Evolutionary conservation across 148 eudicot genomes (phyloP).

Genomic region (Spergularia marina): DNA sequence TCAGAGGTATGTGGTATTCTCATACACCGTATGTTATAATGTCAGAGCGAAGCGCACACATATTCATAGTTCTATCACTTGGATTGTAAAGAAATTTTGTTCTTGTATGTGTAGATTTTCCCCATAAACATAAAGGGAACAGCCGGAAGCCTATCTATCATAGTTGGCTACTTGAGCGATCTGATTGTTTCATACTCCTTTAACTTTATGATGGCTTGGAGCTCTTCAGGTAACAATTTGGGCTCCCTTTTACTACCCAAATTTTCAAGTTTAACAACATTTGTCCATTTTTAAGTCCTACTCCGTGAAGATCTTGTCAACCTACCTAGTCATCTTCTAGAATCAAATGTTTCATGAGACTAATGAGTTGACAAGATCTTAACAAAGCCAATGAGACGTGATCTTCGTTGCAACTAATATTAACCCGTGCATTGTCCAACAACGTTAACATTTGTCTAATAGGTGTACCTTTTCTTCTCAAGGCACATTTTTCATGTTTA

Average conservation of each 20-base stretch:
- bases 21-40: neutral
- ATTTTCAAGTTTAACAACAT: neutral
- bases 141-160: slow-evolving; percentile 29
- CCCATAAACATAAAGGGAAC: slow-evolving; percentile 31
- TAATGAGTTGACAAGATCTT: neutral
- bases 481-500: slow-evolving; percentile 13
- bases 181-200: slow-evolving; percentile 28
- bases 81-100: neutral
- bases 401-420: neutral
- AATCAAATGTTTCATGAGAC: neutral
- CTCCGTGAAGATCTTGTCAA: neutral
- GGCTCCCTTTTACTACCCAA: neutral
- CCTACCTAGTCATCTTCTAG: neutral
- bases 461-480: neutral
- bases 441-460: neutral
- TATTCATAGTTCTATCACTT: neutral
- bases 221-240: slow-evolving; percentile 24
- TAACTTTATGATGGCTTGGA: slow-evolving; percentile 31
- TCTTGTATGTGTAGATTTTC: slow-evolving; percentile 21
- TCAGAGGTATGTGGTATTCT: slow-evolving; percentile 29
- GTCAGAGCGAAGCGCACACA: no score
- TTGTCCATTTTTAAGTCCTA: neutral
- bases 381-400: neutral
- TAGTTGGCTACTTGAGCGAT: slow-evolving; percentile 6
- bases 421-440: neutral